A percentile compares a stretch with the other conserved stretches of the same genome.
Conservation (phyloP, 106 monocot species). For the Phalaenopsis equestris region DNA sequence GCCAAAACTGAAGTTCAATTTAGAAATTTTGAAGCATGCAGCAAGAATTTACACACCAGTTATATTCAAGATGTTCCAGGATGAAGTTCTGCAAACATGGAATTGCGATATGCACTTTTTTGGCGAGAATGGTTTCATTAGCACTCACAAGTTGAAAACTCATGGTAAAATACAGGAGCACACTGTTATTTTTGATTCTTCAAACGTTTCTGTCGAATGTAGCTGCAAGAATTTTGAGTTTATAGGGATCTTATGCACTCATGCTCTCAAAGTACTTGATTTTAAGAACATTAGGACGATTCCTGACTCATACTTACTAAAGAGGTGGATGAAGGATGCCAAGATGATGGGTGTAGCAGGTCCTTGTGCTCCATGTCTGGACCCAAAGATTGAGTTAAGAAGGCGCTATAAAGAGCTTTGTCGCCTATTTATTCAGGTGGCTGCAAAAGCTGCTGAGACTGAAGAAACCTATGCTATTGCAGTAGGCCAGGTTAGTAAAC, state of each 20-base stretch:
- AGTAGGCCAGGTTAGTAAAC: conserved; percentile 2
- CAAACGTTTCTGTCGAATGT: conserved; percentile 5
- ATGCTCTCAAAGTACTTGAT: conserved; percentile 14
- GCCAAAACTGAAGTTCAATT: background rate
- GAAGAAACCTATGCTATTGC: conserved; percentile 19
- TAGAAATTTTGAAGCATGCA: conserved; percentile 10
- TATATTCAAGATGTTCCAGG: conserved; percentile 13
- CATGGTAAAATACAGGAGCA: conserved; percentile 3
- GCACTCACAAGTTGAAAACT: conserved; percentile 6
- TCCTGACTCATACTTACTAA: conserved; percentile 3
- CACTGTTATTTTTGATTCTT: conserved; percentile 10
- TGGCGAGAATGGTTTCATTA: background rate
- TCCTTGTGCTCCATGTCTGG: background rate
- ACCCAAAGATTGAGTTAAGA: conserved; percentile 8
- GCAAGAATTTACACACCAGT: conserved; percentile 7
- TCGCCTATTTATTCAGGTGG: conserved; percentile 7
- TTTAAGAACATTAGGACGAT: conserved; percentile 12
- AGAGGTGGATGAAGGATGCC: conserved; percentile 12
- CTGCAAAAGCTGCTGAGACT: conserved; percentile 8
- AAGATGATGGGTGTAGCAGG: background rate
- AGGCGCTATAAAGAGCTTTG: conserved; percentile 12
- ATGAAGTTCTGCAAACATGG: conserved; percentile 12
- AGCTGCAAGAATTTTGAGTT: conserved; percentile 16
- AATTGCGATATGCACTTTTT: conserved; percentile 13
- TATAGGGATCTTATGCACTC: conserved; percentile 14